Evolutionary conservation across 1,139 yeast species (phyloP), one percentile per base, ranked within the genome.

Genomic region (Hansenula sp.): DNA sequence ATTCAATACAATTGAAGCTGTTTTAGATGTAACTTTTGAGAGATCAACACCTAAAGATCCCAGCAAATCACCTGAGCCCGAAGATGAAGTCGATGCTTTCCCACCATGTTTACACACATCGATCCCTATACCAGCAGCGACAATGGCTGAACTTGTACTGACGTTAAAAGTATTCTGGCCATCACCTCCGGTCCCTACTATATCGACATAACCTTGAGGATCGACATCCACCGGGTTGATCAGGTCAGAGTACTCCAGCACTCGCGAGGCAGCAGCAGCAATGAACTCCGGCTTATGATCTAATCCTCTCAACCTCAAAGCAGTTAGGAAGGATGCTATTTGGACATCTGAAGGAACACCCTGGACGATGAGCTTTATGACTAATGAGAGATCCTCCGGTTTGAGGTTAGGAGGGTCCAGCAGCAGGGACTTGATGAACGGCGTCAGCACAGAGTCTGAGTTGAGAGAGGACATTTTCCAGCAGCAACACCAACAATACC

Each of bases 141-240:
- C 90, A 42, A 93, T 89, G 0, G 97, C 97, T 1, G 97, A 74
- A 1, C 97, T 88, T 0, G 99, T 93, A 9, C 96, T 86, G 1
- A 93, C 99, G 59, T 93, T 93, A 67, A 93, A 93, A 0, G 99
- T 93, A 61, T 93, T 84, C 61, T 93, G 96, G 4, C 97, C 96
- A 60, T 93, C 99, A 7, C 99, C 99, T 27, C 99, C 99, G 0
- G 99, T 93, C 1, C 99, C 99, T 8, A 93, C 99, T 34, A 93
- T 87, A 64, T 93, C 99, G 16, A 88, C 75, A 54, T 79, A 85
- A 0, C 88, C 87, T 2, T 61, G 66, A 1, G 67, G 55, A 40
- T 74, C 76, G 5, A 81, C 75, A 10, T 58, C 57, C 3, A 66
- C 59, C 1, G 65, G 61, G 15, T 64, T 45, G 19, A 87, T 77